These are phyloP conservation scores for Platanthera guangdongensis DNA, from an alignment of 106 monocot genomes.

Conservation along the genomic window DNA sequence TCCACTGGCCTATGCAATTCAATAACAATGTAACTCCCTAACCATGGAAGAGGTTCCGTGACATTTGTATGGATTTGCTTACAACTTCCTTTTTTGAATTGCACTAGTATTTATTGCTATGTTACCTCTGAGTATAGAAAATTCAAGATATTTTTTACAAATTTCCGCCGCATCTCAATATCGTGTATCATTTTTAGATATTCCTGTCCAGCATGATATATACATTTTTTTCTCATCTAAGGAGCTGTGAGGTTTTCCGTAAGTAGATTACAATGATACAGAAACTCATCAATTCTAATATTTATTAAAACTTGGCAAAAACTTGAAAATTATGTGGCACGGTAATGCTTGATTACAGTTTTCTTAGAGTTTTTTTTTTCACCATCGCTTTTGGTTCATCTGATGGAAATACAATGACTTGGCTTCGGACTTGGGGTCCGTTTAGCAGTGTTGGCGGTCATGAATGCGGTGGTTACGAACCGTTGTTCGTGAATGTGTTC, in stretches of 20 bases:
- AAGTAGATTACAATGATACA: not conserved
- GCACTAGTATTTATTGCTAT: too few relatives aligned
- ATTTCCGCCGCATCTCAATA: too few relatives aligned
- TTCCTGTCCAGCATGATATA: not conserved
- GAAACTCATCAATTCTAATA: not conserved
- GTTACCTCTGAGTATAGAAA: too few relatives aligned
- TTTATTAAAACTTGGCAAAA: not conserved
- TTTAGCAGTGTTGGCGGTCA: too few relatives aligned
- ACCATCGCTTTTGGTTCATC: not conserved
- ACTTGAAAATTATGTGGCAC: not conserved
- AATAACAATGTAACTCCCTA: too few relatives aligned
- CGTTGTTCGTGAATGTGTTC: too few relatives aligned
- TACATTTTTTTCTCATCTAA: not conserved
- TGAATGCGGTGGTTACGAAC: too few relatives aligned
- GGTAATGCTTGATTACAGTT: not conserved
- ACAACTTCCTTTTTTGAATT: too few relatives aligned
- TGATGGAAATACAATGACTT: not conserved
- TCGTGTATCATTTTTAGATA: not conserved
- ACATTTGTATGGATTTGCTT: too few relatives aligned
- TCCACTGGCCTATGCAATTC: too few relatives aligned
- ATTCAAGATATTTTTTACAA: too few relatives aligned
- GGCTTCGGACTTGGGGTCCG: not conserved
- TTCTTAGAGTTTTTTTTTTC: not conserved
- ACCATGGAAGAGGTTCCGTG: too few relatives aligned
- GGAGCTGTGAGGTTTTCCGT: not conserved